Base-by-base conservation (phyloP, 169 alveolate species). In the Plasmodium inui region DNA sequence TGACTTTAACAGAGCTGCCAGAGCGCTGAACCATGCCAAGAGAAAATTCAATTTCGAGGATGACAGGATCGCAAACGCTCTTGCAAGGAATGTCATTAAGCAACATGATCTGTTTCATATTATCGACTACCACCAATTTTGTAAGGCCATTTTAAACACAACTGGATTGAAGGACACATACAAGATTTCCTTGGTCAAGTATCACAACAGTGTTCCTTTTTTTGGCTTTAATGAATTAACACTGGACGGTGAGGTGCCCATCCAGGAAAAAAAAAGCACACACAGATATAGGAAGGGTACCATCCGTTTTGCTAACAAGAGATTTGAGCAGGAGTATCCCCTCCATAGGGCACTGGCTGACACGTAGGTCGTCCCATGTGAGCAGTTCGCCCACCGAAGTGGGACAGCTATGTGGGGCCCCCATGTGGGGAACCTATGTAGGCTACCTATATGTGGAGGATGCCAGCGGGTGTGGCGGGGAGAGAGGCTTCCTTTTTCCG, bases 1-100 rank as follows among this genome's bases (percentile, higher is more conserved):
- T 46, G 98, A 97, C 81, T 96, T 85, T 61, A 85, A 88, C 44
- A 86, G 98, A 19, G 83, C 92, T 14, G 86, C 97, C 3, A 84
- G 98, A 30, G 96, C 97, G 7, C 82, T 97, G 88, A 82, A 70
- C 7, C 80, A 73, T 37, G 55, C 81, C 7, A 91, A 96, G 81
- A 79, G 32, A 19, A 26, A 73, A n/a, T 41, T 78, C 14, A 44
- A 72, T 46, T 32, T 95, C 41, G 34, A 70, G 32, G 95, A 96
- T 71, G 82, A 88, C 19, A 86, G 83, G 32, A 92, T 96, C 57
- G 82, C 92, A 10, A 96, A 96, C 82, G 84, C 96, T 76, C 83
- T 96, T 22, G 95, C 96, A 26, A 94, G 95, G 71, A 72, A 84
- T 82, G 96, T 84, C 10, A 79, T 91, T 41, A 71, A 85, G 55